Evolutionary conservation across 2,329 filamentous ascomycete species (phyloP).

Genomic region (Penicillium sp.): DNA sequence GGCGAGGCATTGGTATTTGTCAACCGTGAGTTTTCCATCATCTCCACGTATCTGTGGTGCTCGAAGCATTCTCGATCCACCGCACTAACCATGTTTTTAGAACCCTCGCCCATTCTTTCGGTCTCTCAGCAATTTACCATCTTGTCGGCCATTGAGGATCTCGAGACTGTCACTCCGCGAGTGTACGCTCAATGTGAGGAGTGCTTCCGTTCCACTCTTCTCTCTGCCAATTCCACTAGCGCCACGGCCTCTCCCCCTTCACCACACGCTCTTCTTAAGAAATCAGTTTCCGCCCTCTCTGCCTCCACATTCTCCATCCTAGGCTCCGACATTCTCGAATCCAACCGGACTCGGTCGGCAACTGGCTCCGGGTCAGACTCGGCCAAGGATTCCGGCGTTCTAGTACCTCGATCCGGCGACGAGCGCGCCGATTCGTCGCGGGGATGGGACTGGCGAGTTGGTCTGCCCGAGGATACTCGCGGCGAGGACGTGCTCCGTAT

Average conservation of each 20-base stretch:
- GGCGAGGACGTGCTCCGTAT: conserved; percentile 66
- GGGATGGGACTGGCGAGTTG: conserved; percentile 67
- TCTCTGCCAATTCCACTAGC: conserved; percentile 46
- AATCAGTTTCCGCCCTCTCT: conserved; percentile 51
- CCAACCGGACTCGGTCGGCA: conserved; percentile 21
- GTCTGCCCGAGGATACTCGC: conserved; percentile 51
- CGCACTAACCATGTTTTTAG: conserved; percentile 23
- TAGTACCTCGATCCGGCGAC: conserved; percentile 32
- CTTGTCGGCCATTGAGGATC: conserved; percentile 71
- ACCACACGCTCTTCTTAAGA: conserved; percentile 62
- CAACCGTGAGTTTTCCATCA: conserved; percentile 43
- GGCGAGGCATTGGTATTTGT: conserved; percentile 78
- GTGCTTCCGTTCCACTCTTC: conserved; percentile 68
- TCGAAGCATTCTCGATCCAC: background rate
- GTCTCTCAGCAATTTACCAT: conserved; percentile 68
- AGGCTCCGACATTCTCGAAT: conserved; percentile 64
- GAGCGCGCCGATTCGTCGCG: conserved; percentile 41
- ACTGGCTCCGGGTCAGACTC: conserved; percentile 38
- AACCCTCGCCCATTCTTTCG: conserved; percentile 56
- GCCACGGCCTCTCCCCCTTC: conserved; percentile 38
- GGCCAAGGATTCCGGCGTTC: conserved; percentile 49
- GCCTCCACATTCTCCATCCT: conserved; percentile 62
- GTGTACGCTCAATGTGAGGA: conserved; percentile 71
- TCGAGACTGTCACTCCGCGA: conserved; percentile 66
- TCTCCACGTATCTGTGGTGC: background rate